Evolutionary conservation across 768 basidiomycete species (phyloP).

Genomic region (Tephrocybe sp.): DNA sequence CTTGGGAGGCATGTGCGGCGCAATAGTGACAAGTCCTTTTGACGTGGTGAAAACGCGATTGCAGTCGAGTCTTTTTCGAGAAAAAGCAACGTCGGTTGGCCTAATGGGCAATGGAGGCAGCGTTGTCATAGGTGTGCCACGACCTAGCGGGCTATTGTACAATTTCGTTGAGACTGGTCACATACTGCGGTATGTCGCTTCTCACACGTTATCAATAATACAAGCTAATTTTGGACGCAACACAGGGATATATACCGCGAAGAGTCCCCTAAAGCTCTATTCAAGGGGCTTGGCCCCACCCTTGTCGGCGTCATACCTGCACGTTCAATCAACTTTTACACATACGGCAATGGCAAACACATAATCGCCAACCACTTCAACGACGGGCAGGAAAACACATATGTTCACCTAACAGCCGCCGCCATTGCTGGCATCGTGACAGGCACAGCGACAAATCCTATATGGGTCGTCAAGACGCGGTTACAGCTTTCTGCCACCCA

Average conservation of each 20-base stretch:
- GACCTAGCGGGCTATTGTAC: slow-evolving; percentile 65
- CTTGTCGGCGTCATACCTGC: slow-evolving; percentile 95
- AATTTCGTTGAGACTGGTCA: slow-evolving; percentile 94
- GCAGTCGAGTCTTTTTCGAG: slow-evolving; percentile 82
- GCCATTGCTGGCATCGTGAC: slow-evolving; percentile 86
- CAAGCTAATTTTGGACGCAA: neutral
- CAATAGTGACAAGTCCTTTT: slow-evolving; percentile 94
- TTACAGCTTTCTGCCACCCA: slow-evolving; percentile 66
- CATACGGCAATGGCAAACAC: slow-evolving; percentile 95
- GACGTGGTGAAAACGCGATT: slow-evolving; percentile 98
- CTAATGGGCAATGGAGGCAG: slow-evolving; percentile 38
- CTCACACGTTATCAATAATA: neutral
- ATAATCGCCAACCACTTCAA: slow-evolving; percentile 85
- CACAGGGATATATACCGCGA: slow-evolving; percentile 81
- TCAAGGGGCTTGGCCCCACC: slow-evolving; percentile 93
- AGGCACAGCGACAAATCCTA: slow-evolving; percentile 91
- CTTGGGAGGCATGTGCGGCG: slow-evolving; percentile 96
- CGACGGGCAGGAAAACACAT: slow-evolving; percentile 75
- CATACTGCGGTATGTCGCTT: slow-evolving; percentile 66
- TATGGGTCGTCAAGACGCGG: slow-evolving; percentile 99
- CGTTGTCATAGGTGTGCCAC: slow-evolving; percentile 37
- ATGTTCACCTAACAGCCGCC: slow-evolving; percentile 85
- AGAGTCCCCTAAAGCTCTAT: slow-evolving; percentile 87
- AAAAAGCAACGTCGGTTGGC: slow-evolving; percentile 37
- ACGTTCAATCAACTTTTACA: slow-evolving; percentile 96